Conservation (phyloP, 1,139 yeast genomes). For the Debaryomyces psychrophilus region DNA sequence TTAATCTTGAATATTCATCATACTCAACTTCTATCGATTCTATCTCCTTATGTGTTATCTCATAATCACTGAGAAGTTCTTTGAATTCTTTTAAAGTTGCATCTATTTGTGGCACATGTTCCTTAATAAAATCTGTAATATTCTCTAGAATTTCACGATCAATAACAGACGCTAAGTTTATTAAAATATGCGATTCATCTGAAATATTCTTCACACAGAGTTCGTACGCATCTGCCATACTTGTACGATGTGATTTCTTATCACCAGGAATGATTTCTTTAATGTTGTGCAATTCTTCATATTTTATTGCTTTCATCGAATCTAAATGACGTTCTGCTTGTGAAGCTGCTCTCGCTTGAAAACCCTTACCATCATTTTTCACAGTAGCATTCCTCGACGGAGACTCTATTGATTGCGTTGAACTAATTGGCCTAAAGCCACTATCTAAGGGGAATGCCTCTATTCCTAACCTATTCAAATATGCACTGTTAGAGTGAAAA, state of each 20-base stretch:
- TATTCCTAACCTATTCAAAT: slow-evolving; percentile 30
- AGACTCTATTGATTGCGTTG: not conserved
- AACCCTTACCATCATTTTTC: not conserved
- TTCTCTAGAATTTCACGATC: slow-evolving; percentile 41
- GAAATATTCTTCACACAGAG: slow-evolving; percentile 19
- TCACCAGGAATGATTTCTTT: not conserved
- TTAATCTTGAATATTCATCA: slow-evolving; percentile 34
- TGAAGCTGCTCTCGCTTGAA: slow-evolving; percentile 16
- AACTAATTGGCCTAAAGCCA: slow-evolving; percentile 20
- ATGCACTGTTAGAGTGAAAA: slow-evolving; percentile 42
- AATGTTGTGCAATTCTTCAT: not conserved
- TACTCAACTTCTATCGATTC: slow-evolving; percentile 36
- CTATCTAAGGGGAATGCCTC: slow-evolving; percentile 29
- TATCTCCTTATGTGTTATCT: slow-evolving; percentile 26
- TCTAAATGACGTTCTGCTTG: slow-evolving; percentile 14
- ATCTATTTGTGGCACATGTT: slow-evolving; percentile 40
- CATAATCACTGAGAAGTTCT: slow-evolving; percentile 33
- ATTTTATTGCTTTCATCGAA: slow-evolving; percentile 10
- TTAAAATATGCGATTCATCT: slow-evolving; percentile 29
- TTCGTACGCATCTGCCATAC: slow-evolving; percentile 13
- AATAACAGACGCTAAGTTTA: slow-evolving; percentile 37
- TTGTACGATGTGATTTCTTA: slow-evolving; percentile 3
- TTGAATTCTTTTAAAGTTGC: slow-evolving; percentile 28
- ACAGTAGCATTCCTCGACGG: not conserved
- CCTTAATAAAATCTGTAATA: slow-evolving; percentile 40